Percentiles rank a stretch among this genome's conserved stretches.
phyloP scores from a whole-genome alignment of 805 yeast genomes.

The Millerozyma acaciae region DNA sequence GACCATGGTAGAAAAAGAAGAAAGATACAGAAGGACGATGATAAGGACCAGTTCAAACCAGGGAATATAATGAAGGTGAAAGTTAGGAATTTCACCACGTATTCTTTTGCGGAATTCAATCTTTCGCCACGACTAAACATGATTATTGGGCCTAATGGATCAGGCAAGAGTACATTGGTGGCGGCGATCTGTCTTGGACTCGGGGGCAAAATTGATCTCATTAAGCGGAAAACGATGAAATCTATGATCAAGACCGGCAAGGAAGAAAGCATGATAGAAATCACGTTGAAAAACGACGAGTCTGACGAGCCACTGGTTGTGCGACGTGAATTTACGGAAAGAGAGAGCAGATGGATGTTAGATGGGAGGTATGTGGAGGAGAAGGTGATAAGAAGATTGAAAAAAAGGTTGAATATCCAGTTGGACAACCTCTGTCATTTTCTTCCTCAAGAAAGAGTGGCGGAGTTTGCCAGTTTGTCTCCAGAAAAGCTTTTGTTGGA shows the following conservation, averaged over 20 bases:
- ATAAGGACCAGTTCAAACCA: constrained; percentile 23
- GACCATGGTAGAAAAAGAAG: constrained; percentile 4
- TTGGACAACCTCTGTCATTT: constrained; percentile 91
- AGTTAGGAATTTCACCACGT: constrained; percentile 65
- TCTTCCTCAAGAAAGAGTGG: constrained; percentile 91
- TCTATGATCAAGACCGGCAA: constrained; percentile 74
- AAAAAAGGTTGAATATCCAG: constrained; percentile 65
- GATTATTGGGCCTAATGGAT: constrained; percentile 95
- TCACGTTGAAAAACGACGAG: constrained; percentile 42
- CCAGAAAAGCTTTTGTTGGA: constrained; percentile 72
- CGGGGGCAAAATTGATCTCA: constrained; percentile 69
- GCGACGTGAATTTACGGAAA: constrained; percentile 43
- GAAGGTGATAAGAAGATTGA: constrained; percentile 38
- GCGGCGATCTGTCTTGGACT: constrained; percentile 89
- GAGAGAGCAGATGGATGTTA: constrained; percentile 51
- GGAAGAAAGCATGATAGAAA: constrained; percentile 42
- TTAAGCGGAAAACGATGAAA: constrained; percentile 64
- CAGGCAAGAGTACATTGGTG: constrained; percentile 90
- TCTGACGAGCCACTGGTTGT: constrained; percentile 35
- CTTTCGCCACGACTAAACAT: constrained; percentile 82
- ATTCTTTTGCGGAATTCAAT: constrained; percentile 62
- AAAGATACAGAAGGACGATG: constrained; percentile 5
- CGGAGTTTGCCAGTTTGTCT: constrained; percentile 79
- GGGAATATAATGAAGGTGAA: constrained; percentile 51
- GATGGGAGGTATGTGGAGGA: constrained; percentile 43